Evolutionary conservation across 108 stramenopile genomes (phyloP).

Genomic region (Bacterosira constricta): DNA sequence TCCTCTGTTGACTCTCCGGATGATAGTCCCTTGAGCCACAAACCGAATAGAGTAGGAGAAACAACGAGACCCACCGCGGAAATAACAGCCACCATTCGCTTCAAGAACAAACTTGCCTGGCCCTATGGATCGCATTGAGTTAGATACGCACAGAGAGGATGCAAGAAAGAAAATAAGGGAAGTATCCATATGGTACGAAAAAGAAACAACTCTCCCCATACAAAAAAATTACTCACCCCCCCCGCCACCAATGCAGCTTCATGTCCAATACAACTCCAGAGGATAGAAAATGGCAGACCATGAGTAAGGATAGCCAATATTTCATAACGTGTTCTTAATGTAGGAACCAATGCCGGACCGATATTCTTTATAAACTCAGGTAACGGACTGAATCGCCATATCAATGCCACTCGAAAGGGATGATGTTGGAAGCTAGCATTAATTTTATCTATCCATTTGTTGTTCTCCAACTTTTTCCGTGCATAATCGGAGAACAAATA

Average conservation of each 20-base stretch:
- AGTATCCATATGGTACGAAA: background rate
- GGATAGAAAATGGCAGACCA: constrained; percentile 67
- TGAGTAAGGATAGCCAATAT: constrained; percentile 53
- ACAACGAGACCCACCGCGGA: constrained; percentile 31
- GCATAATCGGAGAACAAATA: constrained; percentile 51
- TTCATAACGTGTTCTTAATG: constrained; percentile 44
- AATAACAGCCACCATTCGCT: constrained; percentile 32
- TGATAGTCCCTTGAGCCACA: constrained; percentile 42
- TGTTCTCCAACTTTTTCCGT: constrained; percentile 30
- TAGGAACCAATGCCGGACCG: constrained; percentile 53
- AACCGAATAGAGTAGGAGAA: constrained; percentile 41
- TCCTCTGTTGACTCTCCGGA: constrained; percentile 2
- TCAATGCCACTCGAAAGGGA: constrained; percentile 57
- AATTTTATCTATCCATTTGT: constrained; percentile 58
- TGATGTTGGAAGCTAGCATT: constrained; percentile 41
- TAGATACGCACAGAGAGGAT: background rate
- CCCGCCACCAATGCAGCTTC: constrained; percentile 63
- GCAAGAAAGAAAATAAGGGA: background rate
- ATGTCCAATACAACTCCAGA: constrained; percentile 78
- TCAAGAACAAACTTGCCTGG: constrained; percentile 26
- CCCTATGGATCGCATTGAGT: background rate
- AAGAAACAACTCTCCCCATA: too few species aligned
- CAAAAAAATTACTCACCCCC: constrained; percentile 19
- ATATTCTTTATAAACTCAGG: constrained; percentile 86
- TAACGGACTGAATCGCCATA: constrained; percentile 69